Conservation (phyloP, 2,329 filamentous ascomycete genomes). For the Scedosporium dehoogii region DNA sequence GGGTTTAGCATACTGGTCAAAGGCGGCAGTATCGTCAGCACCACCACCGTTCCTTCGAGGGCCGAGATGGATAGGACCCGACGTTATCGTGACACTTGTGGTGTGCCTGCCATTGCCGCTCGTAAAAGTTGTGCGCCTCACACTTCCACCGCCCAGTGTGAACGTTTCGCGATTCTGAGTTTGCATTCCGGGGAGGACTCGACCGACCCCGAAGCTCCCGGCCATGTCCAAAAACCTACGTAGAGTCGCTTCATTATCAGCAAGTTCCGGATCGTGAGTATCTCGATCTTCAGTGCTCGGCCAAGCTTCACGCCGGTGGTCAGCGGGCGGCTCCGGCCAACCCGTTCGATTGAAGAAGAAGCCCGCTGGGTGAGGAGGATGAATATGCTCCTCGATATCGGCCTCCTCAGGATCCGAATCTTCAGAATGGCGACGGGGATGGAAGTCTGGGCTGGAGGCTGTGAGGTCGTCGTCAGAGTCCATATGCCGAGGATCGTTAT, state of each 20-base stretch:
- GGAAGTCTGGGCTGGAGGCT: constrained; percentile 20
- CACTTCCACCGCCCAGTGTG: neutral
- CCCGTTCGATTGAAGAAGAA: constrained; percentile 29
- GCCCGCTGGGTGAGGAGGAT: constrained; percentile 21
- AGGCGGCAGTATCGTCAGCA: neutral
- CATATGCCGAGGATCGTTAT: constrained; percentile 51
- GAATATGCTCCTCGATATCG: constrained; percentile 46
- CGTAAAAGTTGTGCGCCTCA: constrained; percentile 6
- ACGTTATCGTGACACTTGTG: constrained; percentile 5
- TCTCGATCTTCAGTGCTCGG: constrained; percentile 6
- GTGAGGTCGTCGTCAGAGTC: constrained; percentile 18
- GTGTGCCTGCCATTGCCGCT: constrained; percentile 3
- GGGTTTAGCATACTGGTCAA: neutral
- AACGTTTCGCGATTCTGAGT: neutral
- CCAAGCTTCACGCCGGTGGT: neutral
- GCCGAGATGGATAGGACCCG: constrained; percentile 3
- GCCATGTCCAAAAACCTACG: constrained; percentile 6
- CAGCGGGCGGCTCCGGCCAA: constrained; percentile 9
- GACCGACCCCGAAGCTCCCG: neutral
- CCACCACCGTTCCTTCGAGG: neutral
- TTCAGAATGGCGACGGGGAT: constrained; percentile 17
- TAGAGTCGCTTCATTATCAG: constrained; percentile 1
- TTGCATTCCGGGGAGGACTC: neutral
- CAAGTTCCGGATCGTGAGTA: constrained; percentile 6
- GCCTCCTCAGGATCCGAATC: constrained; percentile 50